phyloP scores from a whole-genome alignment of 768 basidiomycete genomes.

The Lactarius psammicola region DNA sequence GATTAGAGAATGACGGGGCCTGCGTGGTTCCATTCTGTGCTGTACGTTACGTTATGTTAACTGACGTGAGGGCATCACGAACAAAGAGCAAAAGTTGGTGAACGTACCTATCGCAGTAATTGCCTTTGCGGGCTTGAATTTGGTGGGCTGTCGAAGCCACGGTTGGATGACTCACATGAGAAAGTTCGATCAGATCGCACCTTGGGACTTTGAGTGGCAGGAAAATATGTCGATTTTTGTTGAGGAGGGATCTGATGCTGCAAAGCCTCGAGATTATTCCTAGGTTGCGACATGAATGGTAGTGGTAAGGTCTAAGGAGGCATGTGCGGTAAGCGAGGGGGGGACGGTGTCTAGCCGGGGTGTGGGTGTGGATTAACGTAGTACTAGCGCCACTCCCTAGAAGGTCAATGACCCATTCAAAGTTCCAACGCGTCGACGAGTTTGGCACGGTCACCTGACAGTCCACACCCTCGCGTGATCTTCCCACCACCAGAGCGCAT shows the following conservation, averaged over 20 bases:
- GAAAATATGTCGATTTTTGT: slow-evolving; percentile 19
- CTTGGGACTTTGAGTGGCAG: slow-evolving; percentile 19
- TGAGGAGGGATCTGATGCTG: slow-evolving; percentile 22
- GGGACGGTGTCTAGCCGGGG: background rate
- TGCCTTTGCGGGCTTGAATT: slow-evolving; percentile 30
- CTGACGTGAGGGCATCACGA: background rate
- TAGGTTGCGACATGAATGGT: slow-evolving; percentile 28
- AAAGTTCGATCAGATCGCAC: slow-evolving; percentile 1
- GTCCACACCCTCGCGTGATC: background rate
- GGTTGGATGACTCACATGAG: background rate
- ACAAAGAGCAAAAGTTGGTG: background rate
- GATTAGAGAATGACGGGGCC: slow-evolving; percentile 16
- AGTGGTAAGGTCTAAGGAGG: background rate
- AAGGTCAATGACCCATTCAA: background rate
- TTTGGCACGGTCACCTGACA: background rate
- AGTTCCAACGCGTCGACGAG: slow-evolving; percentile 19
- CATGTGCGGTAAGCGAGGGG: slow-evolving; percentile 6
- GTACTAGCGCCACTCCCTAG: background rate
- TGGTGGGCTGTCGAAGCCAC: slow-evolving; percentile 13
- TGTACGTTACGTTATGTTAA: background rate
- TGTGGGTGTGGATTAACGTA: slow-evolving; percentile 3
- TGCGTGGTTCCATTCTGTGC: slow-evolving; percentile 1
- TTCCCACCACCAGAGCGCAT: no score
- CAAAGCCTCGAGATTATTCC: slow-evolving; percentile 29
- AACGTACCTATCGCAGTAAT: slow-evolving; percentile 5